Conservation (phyloP, 305 asterid genomes). For the Fraxinus greggii region DNA sequence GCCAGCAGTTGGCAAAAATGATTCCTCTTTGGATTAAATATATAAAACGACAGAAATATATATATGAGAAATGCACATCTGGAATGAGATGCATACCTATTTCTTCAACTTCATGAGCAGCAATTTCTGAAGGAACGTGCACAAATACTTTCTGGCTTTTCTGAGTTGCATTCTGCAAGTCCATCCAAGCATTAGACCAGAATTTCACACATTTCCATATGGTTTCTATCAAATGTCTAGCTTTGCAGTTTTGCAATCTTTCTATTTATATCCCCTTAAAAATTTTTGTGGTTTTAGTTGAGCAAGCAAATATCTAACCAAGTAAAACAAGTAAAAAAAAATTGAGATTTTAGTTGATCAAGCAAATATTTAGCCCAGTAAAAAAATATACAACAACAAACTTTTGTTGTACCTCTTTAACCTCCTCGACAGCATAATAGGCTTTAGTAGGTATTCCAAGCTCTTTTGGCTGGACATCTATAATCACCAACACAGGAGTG, state of each 20-base stretch:
- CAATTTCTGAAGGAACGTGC: constrained; percentile 89
- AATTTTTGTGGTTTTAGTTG: not conserved
- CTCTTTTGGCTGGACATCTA: constrained; percentile 88
- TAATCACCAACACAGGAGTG: constrained; percentile 83
- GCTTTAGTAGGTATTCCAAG: constrained; percentile 95
- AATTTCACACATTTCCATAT: constrained; percentile 6
- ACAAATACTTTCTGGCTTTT: constrained; percentile 93
- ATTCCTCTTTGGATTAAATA: constrained; percentile 4
- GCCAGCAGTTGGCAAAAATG: not conserved
- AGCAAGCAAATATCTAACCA: not conserved
- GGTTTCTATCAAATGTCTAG: constrained; percentile 1
- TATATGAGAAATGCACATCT: not conserved
- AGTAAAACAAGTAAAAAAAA: not conserved
- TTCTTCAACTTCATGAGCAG: constrained; percentile 98
- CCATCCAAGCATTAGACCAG: constrained; percentile 23
- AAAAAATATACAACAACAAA: constrained; percentile 2
- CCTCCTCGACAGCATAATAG: constrained; percentile 95
- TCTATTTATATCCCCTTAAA: not conserved
- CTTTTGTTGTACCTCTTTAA: constrained; percentile 65
- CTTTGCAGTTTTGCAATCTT: not conserved
- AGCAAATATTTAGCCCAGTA: not conserved
- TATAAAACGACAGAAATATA: not conserved
- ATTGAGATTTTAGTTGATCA: not conserved
- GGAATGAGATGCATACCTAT: constrained; percentile 51
- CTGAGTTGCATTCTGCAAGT: constrained; percentile 89